A percentile compares a stretch with the other conserved stretches of the same genome.
These are phyloP conservation scores for Fomitiporia mediterranea DNA, from an alignment of 1,284 basidiomycete species.

Conservation along the genomic window DNA sequence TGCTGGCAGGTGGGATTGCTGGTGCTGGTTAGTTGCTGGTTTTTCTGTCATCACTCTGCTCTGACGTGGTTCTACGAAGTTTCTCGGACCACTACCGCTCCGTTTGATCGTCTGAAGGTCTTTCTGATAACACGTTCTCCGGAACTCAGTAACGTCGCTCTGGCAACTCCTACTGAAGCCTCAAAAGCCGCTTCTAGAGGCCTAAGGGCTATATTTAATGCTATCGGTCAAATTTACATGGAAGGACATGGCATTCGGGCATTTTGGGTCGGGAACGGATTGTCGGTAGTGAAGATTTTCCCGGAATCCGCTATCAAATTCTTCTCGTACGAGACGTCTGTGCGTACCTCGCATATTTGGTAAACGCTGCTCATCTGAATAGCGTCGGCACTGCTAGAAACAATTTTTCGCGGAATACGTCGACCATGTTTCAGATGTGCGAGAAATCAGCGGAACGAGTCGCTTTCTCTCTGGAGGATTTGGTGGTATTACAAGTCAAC, in stretches of 20 bases:
- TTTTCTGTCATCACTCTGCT: neutral
- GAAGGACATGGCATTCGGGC: slow-evolving; percentile 79
- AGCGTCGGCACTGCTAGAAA: slow-evolving; percentile 52
- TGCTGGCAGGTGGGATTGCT: slow-evolving; percentile 91
- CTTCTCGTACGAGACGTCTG: slow-evolving; percentile 89
- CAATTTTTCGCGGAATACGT: slow-evolving; percentile 89
- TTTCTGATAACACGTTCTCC: slow-evolving; percentile 89
- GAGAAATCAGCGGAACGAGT: slow-evolving; percentile 87
- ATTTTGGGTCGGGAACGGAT: slow-evolving; percentile 91
- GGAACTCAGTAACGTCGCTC: slow-evolving; percentile 53
- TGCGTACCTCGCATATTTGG: slow-evolving; percentile 39
- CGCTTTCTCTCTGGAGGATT: slow-evolving; percentile 95
- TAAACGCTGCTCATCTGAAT: slow-evolving; percentile 23
- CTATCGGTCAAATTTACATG: slow-evolving; percentile 75
- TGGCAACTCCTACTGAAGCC: slow-evolving; percentile 27
- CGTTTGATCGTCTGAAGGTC: slow-evolving; percentile 95
- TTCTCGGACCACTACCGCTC: slow-evolving; percentile 93
- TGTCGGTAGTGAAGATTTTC: slow-evolving; percentile 88
- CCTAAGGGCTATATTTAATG: slow-evolving; percentile 64
- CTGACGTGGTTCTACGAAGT: slow-evolving; percentile 44
- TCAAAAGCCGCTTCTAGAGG: slow-evolving; percentile 51
- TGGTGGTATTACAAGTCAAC: slow-evolving; percentile 91
- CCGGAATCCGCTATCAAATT: slow-evolving; percentile 99
- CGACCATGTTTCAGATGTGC: slow-evolving; percentile 85
- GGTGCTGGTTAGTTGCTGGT: slow-evolving; percentile 67